phyloP scores from a whole-genome alignment of 2,329 filamentous ascomycete species.

The Penicillium sp. region DNA sequence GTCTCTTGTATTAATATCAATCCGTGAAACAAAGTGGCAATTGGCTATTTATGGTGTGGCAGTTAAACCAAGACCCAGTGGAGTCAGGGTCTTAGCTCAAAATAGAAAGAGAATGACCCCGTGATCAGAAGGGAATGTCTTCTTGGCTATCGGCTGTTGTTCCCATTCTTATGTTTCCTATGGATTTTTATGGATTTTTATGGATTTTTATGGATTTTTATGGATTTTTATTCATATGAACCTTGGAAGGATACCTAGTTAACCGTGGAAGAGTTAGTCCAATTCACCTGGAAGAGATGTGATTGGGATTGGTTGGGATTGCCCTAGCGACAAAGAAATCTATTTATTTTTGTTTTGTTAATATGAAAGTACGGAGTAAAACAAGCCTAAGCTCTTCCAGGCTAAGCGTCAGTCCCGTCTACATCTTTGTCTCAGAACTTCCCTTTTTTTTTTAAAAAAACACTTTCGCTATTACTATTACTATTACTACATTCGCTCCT shows the following conservation, averaged over 20 bases:
- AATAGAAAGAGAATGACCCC: neutral
- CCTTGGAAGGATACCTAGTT: neutral
- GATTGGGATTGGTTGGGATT: neutral
- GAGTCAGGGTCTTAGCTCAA: neutral
- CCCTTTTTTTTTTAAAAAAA: neutral
- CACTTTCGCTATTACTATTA: neutral
- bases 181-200: no score
- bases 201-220: no score
- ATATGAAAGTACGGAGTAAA: neutral
- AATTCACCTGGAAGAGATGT: no score
- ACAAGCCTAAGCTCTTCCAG: conserved; percentile 5
- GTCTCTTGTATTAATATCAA: no score
- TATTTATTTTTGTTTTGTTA: no score
- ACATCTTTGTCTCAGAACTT: conserved; percentile 6
- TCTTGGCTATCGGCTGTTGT: neutral
- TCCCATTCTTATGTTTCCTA: neutral
- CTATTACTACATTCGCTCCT: neutral
- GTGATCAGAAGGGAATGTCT: neutral
- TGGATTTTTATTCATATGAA: neutral
- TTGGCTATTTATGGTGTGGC: neutral
- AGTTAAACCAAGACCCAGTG: neutral
- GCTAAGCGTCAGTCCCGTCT: conserved; percentile 3
- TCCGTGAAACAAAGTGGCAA: neutral
- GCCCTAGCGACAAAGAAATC: conserved; percentile 16
- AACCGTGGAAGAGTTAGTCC: neutral